Conservation (phyloP, 129 eudicot genomes). For the Helichrysum umbraculigerum region DNA sequence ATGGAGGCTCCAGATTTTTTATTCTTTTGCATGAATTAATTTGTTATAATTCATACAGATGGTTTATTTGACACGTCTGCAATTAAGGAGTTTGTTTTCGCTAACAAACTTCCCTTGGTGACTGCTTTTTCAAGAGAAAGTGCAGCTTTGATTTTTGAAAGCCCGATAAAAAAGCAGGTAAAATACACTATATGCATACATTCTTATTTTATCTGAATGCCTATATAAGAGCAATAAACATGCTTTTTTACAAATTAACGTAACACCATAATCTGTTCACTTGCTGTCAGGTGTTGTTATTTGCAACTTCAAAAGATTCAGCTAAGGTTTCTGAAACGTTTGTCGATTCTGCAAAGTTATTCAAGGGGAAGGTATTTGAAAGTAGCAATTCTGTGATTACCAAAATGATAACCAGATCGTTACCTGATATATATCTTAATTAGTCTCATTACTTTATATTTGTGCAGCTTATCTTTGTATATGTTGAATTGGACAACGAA, state of each 20-base stretch:
- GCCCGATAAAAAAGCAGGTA: constrained; percentile 79
- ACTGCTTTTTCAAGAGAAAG: constrained; percentile 76
- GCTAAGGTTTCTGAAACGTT: constrained; percentile 51
- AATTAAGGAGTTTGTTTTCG: constrained; percentile 71
- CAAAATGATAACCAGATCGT: neutral
- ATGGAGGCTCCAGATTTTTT: constrained; percentile 2
- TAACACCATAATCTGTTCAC: constrained; percentile 5
- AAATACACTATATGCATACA: constrained; percentile 1
- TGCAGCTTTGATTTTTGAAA: constrained; percentile 69
- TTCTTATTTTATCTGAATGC: neutral
- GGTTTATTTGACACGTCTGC: constrained; percentile 63
- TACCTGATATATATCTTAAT: neutral
- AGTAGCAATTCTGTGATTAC: neutral
- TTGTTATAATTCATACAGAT: constrained; percentile 41
- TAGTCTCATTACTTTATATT: constrained; percentile 7
- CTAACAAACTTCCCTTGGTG: constrained; percentile 87
- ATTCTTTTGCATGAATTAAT: neutral
- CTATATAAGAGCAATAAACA: neutral
- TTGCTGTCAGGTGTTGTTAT: constrained; percentile 60
- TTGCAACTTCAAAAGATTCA: constrained; percentile 62
- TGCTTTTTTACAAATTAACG: neutral
- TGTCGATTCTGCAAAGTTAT: constrained; percentile 77
- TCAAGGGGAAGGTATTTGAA: constrained; percentile 78
- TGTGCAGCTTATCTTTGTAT: constrained; percentile 75
- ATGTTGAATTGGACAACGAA: constrained; percentile 80